A percentile compares a stretch with the other conserved stretches of the same genome.
These are phyloP conservation scores for Moringa oleifera DNA, from an alignment of 345 rosid species.

Conservation along the genomic window DNA sequence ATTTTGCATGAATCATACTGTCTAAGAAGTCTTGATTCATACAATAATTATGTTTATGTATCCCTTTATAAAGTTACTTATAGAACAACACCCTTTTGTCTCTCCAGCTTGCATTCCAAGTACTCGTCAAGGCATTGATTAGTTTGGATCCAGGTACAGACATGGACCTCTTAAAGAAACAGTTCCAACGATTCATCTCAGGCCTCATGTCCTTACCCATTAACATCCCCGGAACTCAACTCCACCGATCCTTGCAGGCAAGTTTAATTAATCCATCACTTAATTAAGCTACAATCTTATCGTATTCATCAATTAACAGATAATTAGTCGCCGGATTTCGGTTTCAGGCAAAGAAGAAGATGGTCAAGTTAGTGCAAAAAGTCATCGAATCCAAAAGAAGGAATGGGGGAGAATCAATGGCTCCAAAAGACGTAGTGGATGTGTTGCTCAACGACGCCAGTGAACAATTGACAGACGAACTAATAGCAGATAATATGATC, in stretches of 20 bases:
- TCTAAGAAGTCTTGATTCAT: conserved; percentile 23
- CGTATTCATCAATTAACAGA: no score
- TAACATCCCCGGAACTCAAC: conserved; percentile 85
- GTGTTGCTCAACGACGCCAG: conserved; percentile 58
- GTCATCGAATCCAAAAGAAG: conserved; percentile 48
- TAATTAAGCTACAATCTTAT: not conserved
- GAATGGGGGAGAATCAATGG: conserved; percentile 20
- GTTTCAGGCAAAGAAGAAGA: conserved; percentile 81
- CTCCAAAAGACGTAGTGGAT: conserved; percentile 63
- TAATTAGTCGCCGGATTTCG: no score
- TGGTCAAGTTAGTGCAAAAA: conserved; percentile 58
- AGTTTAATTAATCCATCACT: no score
- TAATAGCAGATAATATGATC: conserved; percentile 81
- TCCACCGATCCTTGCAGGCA: conserved; percentile 81
- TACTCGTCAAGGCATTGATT: conserved; percentile 84
- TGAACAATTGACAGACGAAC: conserved; percentile 55
- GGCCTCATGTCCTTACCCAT: conserved; percentile 95
- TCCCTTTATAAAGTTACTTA: conserved; percentile 16
- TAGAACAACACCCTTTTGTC: conserved; percentile 5
- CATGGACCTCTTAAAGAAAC: conserved; percentile 61
- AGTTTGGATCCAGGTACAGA: conserved; percentile 81
- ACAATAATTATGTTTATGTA: conserved; percentile 22
- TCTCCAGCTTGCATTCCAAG: conserved; percentile 81
- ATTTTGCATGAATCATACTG: conserved; percentile 40
- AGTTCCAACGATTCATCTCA: conserved; percentile 69